Percentiles rank a stretch among this genome's conserved stretches.
Conservation (phyloP, 2,329 filamentous ascomycete species). For the Colletotrichum somersetense region DNA sequence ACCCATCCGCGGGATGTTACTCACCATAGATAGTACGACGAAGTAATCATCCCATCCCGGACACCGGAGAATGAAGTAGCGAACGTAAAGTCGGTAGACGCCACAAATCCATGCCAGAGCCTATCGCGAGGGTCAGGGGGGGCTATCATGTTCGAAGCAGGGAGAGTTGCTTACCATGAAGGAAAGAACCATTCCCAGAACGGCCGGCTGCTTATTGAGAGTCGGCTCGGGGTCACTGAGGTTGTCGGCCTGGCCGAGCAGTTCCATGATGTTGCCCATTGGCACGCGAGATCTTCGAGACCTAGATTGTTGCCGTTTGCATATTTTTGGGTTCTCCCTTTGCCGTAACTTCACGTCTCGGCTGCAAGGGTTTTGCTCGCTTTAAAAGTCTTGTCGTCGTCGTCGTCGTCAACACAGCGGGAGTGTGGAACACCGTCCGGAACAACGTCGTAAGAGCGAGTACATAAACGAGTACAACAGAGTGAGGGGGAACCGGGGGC, state of each 20-base stretch:
- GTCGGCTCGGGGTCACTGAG: conserved; percentile 40
- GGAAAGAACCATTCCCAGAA: conserved; percentile 41
- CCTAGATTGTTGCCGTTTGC: conserved; percentile 25
- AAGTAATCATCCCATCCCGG: conserved; percentile 43
- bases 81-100: conserved; percentile 42
- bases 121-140: background rate
- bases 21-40: conserved; percentile 40
- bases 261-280: conserved; percentile 39
- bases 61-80: conserved; percentile 32
- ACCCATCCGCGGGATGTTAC: background rate
- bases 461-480: background rate
- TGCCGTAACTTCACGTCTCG: conserved; percentile 5
- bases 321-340: conserved; percentile 7
- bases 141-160: background rate
- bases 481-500: background rate
- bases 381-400: background rate
- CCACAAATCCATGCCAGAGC: conserved; percentile 38
- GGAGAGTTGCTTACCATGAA: conserved; percentile 29
- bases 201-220: conserved; percentile 35
- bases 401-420: background rate
- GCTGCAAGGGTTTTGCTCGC: background rate
- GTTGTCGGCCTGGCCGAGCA: conserved; percentile 43
- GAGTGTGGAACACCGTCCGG: background rate
- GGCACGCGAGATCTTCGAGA: conserved; percentile 1
- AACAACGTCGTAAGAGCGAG: background rate